phyloP scores from a whole-genome alignment of 495 filamentous ascomycete genomes.

The Aspergillus bridgeri region DNA sequence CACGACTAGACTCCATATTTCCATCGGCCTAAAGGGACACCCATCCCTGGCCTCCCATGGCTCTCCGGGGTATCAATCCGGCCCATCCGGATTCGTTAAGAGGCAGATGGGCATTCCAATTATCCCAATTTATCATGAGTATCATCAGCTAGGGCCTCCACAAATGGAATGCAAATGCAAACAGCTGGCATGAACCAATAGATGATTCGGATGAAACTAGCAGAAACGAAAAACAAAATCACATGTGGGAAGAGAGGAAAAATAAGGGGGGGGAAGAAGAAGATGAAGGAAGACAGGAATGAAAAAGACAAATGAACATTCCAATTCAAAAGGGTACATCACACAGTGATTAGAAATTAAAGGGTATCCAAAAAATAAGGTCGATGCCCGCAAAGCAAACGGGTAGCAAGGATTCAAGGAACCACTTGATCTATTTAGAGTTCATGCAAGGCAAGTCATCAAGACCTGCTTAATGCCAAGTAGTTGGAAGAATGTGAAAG shows the following conservation, averaged over 20 bases:
- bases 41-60: too few relatives aligned
- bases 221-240: slow-evolving; percentile 10
- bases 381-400: slow-evolving; percentile 15
- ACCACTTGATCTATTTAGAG: too few relatives aligned
- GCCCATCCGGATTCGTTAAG: neutral
- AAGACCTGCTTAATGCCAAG: slow-evolving; percentile 18
- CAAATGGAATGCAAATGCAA: slow-evolving; percentile 4
- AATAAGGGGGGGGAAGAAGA: slow-evolving; percentile 2
- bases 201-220: slow-evolving; percentile 6
- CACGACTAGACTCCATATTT: too few relatives aligned
- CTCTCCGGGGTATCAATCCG: neutral
- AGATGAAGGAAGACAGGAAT: slow-evolving; percentile 10
- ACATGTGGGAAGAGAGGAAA: slow-evolving; percentile 6
- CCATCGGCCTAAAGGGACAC: too few relatives aligned
- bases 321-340: slow-evolving; percentile 17
- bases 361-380: slow-evolving; percentile 29
- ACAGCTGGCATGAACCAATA: slow-evolving; percentile 6
- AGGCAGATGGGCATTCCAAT: slow-evolving; percentile 1
- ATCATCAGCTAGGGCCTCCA: slow-evolving; percentile 19
- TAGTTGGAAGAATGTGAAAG: slow-evolving; percentile 9
- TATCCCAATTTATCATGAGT: slow-evolving; percentile 19
- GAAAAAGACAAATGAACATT: neutral
- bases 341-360: slow-evolving; percentile 22
- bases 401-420: neutral
- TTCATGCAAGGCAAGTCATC: neutral